These are phyloP conservation scores for Lyophyllum semitale DNA, from an alignment of 768 basidiomycete species.

Conservation along the genomic window DNA sequence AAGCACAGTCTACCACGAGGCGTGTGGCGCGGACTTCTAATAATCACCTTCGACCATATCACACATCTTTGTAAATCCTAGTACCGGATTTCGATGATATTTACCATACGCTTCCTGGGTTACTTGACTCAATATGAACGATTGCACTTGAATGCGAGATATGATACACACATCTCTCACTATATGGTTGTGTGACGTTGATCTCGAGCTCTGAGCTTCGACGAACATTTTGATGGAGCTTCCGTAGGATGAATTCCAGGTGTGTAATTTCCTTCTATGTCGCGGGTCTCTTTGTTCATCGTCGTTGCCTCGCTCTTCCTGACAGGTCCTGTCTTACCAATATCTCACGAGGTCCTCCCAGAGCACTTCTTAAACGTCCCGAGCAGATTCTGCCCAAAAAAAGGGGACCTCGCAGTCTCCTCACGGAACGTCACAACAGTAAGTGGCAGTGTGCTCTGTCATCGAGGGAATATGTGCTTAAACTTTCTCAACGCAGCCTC, in stretches of 20 bases:
- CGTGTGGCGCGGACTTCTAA: background rate
- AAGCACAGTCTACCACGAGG: background rate
- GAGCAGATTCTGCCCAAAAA: background rate
- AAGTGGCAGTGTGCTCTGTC: background rate
- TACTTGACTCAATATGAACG: too few species aligned
- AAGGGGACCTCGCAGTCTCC: background rate
- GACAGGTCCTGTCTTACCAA: slow-evolving; percentile 5
- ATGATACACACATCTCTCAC: too few species aligned
- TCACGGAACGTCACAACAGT: slow-evolving; percentile 8
- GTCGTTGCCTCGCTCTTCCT: background rate
- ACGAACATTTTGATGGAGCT: too few species aligned
- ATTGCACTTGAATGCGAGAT: too few species aligned
- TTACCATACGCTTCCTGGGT: too few species aligned
- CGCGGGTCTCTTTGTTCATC: background rate
- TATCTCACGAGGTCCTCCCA: too few species aligned
- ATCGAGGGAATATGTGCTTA: background rate
- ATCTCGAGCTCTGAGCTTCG: too few species aligned
- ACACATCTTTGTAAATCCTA: too few species aligned
- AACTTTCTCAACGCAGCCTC: background rate
- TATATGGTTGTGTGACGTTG: too few species aligned
- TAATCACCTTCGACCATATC: background rate
- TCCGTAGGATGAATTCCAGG: too few species aligned
- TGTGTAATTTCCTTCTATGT: too few species aligned
- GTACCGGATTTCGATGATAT: too few species aligned
- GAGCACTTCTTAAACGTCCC: background rate